Evolutionary conservation across 2,329 filamentous ascomycete species (phyloP).

Genomic region (Fusarium duplospermum): DNA sequence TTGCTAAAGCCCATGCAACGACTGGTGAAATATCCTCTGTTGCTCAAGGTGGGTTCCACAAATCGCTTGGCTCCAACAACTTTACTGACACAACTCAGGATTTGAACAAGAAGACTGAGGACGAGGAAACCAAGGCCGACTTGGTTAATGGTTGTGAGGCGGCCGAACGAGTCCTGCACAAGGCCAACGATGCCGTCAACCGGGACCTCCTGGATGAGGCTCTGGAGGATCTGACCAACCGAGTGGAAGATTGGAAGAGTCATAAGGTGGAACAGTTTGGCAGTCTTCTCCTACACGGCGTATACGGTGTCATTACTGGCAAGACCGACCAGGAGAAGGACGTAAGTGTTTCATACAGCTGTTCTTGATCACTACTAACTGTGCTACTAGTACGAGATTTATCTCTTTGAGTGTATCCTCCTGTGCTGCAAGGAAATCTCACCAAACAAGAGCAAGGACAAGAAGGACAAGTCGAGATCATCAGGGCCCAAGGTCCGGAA

Average conservation of each 20-base stretch:
- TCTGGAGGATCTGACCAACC: conserved; percentile 79
- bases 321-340: conserved; percentile 93
- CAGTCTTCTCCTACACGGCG: conserved; percentile 86
- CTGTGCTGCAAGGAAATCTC: conserved; percentile 97
- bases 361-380: conserved; percentile 36
- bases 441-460: conserved; percentile 84
- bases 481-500: conserved; percentile 67
- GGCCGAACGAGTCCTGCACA: conserved; percentile 82
- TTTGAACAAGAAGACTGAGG: conserved; percentile 84
- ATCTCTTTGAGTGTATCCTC: conserved; percentile 94
- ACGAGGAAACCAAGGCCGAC: conserved; percentile 77
- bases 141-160: conserved; percentile 82
- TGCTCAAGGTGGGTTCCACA: conserved; percentile 75
- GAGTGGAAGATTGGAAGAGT: conserved; percentile 98
- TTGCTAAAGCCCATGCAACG: conserved; percentile 96
- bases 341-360: conserved; percentile 60
- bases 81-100: conserved; percentile 67
- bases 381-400: conserved; percentile 86
- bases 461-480: conserved; percentile 72
- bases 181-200: conserved; percentile 92
- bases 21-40: conserved; percentile 90
- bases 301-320: conserved; percentile 90
- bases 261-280: conserved; percentile 93
- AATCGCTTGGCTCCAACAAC: conserved; percentile 4
- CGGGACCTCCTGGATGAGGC: conserved; percentile 87